These are phyloP conservation scores for Penicillium paneum DNA, from an alignment of 2,329 filamentous ascomycete genomes.

Conservation along the genomic window DNA sequence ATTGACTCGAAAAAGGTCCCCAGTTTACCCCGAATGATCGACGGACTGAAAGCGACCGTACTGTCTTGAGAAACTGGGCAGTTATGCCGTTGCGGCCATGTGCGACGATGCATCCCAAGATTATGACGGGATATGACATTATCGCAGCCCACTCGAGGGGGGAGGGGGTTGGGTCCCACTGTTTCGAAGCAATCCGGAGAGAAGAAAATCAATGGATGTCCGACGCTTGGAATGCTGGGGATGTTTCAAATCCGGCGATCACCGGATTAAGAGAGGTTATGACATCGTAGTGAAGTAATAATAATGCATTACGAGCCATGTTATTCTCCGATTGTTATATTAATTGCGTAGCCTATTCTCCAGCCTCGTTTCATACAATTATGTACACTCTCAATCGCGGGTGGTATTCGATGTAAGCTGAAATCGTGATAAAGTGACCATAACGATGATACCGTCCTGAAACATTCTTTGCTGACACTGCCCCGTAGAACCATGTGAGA, in stretches of 20 bases:
- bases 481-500: not conserved
- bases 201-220: conserved; percentile 7
- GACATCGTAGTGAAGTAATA: conserved; percentile 1
- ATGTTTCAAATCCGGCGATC: conserved; percentile 7
- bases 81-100: not conserved
- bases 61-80: not conserved
- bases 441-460: not conserved
- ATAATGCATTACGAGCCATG: not conserved
- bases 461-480: not conserved
- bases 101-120: not conserved
- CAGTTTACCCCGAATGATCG: not conserved
- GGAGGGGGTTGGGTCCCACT: not conserved
- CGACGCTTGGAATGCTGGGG: conserved; percentile 11
- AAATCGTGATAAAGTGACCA: not conserved
- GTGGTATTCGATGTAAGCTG: not conserved
- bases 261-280: not conserved
- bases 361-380: not conserved
- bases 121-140: not conserved
- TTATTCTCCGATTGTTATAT: not conserved
- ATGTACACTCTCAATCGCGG: not conserved
- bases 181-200: not conserved
- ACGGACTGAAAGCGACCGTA: not conserved
- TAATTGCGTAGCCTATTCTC: not conserved
- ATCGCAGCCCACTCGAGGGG: not conserved
- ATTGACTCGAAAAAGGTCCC: not conserved